Evolutionary conservation across 2,329 filamentous ascomycete species (phyloP), one percentile per base, ranked within the genome.

Genomic region (Colletotrichum graminicola): DNA sequence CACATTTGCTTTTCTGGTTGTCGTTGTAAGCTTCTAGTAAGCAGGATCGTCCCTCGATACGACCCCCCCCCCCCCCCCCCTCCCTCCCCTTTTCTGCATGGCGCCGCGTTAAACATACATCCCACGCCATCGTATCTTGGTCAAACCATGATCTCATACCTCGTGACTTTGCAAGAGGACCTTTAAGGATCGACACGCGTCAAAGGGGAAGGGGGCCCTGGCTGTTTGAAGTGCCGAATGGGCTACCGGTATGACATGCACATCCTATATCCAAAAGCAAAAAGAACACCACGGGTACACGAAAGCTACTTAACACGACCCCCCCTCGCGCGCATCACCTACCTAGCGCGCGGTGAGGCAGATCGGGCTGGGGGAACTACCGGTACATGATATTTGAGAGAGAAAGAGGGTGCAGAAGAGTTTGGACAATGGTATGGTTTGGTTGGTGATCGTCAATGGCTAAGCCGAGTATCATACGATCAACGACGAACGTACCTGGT

Each of bases 11-110:
- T 63, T 63, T 10, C 18, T n/a, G 43, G 34, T 21, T 1, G 10
- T 43, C 49, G 61, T 43, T 63, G 61, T 63, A 54, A 63, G 61
- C 61, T 36, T 43, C 54, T 63, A 23, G 61, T 63, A 63, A 63
- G 61, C 49, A 45, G 32, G 29, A 52, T 29, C 36, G 23, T 63
- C 34, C 32, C 43, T 3, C 43, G 16, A 41, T 14, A 52, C 45
- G 29, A 21, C 45, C 1, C 10, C 32, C 59, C 47, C 34, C n/a
- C 39, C 39, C 10, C 39, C 14, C 4, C 10, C 14, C 39, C 39
- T 6, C 2, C 36, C 36, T 10, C 36, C 11, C 11, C 11, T 39
- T 45, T 52, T 43, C 36, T 23, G 11, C 26, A 51, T 62, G 34
- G 59, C 32, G 45, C 29, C 14, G n/a, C 36, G 45, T 51, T 51